Percentiles rank a stretch among this genome's conserved stretches.
phyloP scores from a whole-genome alignment of 768 basidiomycete genomes.

The Phanerochaete carnosa region DNA sequence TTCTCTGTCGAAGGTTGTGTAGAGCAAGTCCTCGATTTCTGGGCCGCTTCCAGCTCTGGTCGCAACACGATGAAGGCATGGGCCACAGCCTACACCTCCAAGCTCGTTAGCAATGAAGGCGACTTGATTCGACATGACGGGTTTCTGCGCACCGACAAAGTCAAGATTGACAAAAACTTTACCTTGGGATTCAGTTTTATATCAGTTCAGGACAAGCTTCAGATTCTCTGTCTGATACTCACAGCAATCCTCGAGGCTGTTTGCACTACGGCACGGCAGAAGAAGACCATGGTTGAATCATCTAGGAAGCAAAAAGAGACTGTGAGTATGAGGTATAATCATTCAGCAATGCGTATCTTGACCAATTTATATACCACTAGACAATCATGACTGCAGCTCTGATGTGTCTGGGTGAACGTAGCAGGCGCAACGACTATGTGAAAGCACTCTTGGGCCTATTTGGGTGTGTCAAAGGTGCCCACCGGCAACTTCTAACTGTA shows the following conservation, averaged over 20 bases:
- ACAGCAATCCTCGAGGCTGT: neutral
- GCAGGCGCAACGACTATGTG: slow-evolving; percentile 7
- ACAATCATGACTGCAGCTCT: neutral
- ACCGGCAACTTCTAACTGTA: neutral
- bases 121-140: neutral
- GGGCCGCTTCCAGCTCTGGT: neutral
- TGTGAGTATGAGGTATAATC: no score
- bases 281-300: neutral
- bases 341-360: no score
- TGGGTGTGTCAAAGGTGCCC: neutral
- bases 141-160: slow-evolving; percentile 3
- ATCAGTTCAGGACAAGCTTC: neutral
- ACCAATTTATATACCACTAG: no score
- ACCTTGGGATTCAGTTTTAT: neutral
- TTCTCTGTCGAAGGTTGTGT: neutral
- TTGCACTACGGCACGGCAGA: slow-evolving; percentile 1
- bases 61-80: neutral
- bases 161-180: slow-evolving; percentile 7
- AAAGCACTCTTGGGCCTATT: neutral
- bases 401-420: slow-evolving; percentile 7
- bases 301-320: neutral
- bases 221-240: neutral
- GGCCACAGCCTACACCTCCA: neutral
- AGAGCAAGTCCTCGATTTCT: neutral
- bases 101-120: neutral